Evolutionary conservation across 805 yeast species (phyloP).

Genomic region (Novakomyces olei): DNA sequence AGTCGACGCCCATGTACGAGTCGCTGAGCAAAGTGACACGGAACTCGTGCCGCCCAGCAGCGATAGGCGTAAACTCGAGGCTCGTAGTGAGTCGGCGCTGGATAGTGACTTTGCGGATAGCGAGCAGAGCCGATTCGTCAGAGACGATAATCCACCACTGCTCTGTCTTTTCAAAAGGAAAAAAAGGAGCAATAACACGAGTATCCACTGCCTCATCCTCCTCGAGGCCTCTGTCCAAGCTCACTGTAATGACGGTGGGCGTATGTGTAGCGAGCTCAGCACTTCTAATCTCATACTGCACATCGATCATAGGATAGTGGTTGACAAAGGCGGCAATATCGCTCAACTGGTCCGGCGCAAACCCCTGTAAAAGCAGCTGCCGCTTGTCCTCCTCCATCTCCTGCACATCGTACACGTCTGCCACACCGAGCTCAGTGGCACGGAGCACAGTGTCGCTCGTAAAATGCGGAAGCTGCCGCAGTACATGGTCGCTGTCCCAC

Average conservation of each 20-base stretch:
- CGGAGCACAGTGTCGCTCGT: constrained; percentile 26
- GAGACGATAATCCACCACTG: constrained; percentile 77
- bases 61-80: constrained; percentile 35
- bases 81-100: constrained; percentile 26
- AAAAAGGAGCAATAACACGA: constrained; percentile 34
- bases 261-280: constrained; percentile 26
- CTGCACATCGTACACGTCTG: constrained; percentile 61
- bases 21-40: constrained; percentile 78
- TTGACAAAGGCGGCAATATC: constrained; percentile 75
- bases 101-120: constrained; percentile 43
- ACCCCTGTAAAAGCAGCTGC: constrained; percentile 35
- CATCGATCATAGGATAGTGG: constrained; percentile 66
- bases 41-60: constrained; percentile 36
- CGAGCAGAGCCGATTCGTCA: constrained; percentile 35
- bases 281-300: constrained; percentile 27
- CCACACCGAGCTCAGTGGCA: constrained; percentile 33
- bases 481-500: constrained; percentile 60
- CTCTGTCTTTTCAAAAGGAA: constrained; percentile 39
- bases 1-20: constrained; percentile 80
- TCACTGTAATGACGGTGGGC: constrained; percentile 21
- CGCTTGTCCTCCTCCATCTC: constrained; percentile 45
- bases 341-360: constrained; percentile 27
- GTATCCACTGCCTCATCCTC: constrained; percentile 51
- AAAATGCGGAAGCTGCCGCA: constrained; percentile 64
- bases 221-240: constrained; percentile 27